Conservation (phyloP, 768 basidiomycete genomes). For the Auriculariales sp. region DNA sequence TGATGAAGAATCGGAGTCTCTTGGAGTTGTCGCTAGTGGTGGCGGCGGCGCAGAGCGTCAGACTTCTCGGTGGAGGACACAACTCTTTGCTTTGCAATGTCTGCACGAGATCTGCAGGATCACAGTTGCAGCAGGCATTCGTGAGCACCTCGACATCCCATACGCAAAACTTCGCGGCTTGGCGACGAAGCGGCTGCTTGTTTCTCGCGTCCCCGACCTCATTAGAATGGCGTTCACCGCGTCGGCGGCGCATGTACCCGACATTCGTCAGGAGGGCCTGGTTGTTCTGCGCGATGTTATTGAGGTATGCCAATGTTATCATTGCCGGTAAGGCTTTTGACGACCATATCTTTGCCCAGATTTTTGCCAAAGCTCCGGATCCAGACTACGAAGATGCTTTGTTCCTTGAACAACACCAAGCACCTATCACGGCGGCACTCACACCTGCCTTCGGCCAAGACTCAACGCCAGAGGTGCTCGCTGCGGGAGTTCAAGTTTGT, state of each 20-base stretch:
- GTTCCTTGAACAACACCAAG: conserved; percentile 92
- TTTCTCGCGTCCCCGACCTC: conserved; percentile 77
- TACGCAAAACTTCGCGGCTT: conserved; percentile 51
- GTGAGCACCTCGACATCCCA: conserved; percentile 72
- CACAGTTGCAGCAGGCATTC: conserved; percentile 53
- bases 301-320: conserved; percentile 37
- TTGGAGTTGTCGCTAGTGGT: conserved; percentile 45
- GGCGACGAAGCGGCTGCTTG: conserved; percentile 47
- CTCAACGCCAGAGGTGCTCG: conserved; percentile 88
- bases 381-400: conserved; percentile 84
- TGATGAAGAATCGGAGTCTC: conserved; percentile 90
- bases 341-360: conserved; percentile 28
- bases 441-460: conserved; percentile 94
- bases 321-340: background rate
- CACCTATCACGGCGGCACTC: conserved; percentile 91
- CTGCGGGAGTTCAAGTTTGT: conserved; percentile 84
- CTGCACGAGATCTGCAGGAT: conserved; percentile 77
- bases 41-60: conserved; percentile 23
- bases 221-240: conserved; percentile 98
- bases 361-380: conserved; percentile 76
- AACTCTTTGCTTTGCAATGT: conserved; percentile 86
- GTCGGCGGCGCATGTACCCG: conserved; percentile 89
- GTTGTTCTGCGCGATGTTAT: conserved; percentile 86
- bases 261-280: conserved; percentile 84
- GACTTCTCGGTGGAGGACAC: conserved; percentile 90